Conservation (phyloP, 331 rosid species). For the Spiraea crenata region DNA sequence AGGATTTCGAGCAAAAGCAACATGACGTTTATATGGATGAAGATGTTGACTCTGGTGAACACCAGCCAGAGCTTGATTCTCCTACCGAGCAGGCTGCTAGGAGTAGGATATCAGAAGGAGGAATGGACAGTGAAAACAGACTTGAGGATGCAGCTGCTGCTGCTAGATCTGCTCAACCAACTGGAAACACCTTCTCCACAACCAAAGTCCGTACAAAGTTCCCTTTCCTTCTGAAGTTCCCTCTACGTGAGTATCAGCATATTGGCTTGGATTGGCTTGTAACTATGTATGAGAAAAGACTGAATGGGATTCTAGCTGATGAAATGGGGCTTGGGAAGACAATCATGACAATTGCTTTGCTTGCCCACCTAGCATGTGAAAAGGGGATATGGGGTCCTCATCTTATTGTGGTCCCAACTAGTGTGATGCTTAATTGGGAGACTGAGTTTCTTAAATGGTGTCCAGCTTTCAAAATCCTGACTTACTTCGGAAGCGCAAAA, state of each 20-base stretch:
- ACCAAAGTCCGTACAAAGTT: constrained; percentile 90
- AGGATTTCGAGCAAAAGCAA: constrained; percentile 40
- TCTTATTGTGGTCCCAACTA: constrained; percentile 97
- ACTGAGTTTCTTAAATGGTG: constrained; percentile 99
- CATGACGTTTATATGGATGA: constrained; percentile 41
- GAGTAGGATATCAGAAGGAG: constrained; percentile 42
- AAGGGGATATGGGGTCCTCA: constrained; percentile 99
- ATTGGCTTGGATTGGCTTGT: constrained; percentile 99
- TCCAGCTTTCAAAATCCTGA: constrained; percentile 95
- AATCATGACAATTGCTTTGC: constrained; percentile 94
- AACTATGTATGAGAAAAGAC: constrained; percentile 93
- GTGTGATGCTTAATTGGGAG: constrained; percentile 99
- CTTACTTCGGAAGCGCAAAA: constrained; percentile 95
- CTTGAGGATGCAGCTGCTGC: constrained; percentile 98
- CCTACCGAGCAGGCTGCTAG: constrained; percentile 41
- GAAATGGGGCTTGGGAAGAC: constrained; percentile 99
- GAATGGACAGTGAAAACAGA: constrained; percentile 64
- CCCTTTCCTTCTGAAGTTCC: constrained; percentile 86
- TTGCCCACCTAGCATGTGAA: constrained; percentile 97
- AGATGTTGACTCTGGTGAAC: constrained; percentile 48
- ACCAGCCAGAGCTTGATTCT: constrained; percentile 34
- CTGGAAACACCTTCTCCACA: constrained; percentile 94
- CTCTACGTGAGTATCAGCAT: constrained; percentile 98
- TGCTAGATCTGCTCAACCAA: constrained; percentile 96
- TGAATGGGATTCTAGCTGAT: constrained; percentile 96